A percentile compares a stretch with the other conserved stretches of the same genome.
Conservation (phyloP, 2,329 filamentous ascomycete genomes). For the Aspergillus brunneoviolaceus region DNA sequence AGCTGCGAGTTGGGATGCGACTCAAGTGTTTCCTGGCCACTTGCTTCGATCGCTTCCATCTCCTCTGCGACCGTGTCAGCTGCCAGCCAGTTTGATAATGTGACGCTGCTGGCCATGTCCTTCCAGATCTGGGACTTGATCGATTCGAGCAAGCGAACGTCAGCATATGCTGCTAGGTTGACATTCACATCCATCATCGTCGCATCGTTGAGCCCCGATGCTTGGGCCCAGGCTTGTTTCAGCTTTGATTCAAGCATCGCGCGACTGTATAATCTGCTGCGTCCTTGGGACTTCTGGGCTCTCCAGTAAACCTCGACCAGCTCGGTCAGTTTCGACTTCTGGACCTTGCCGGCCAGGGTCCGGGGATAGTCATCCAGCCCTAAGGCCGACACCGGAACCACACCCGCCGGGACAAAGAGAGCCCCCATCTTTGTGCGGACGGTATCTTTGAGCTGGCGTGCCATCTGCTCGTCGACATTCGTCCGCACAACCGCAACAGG, state of each 20-base stretch:
- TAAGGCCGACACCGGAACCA: slow-evolving; percentile 11
- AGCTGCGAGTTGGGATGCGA: neutral
- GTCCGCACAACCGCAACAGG: neutral
- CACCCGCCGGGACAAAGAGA: slow-evolving; percentile 13
- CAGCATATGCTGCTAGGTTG: neutral
- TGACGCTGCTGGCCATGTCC: neutral
- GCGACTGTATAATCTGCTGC: neutral
- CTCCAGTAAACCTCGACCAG: neutral
- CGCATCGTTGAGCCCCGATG: neutral
- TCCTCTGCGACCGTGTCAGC: neutral
- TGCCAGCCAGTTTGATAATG: neutral
- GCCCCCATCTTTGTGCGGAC: slow-evolving; percentile 12
- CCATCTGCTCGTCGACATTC: neutral
- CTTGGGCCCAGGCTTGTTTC: neutral
- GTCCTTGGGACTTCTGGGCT: neutral
- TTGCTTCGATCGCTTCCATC: neutral
- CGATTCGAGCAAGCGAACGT: neutral
- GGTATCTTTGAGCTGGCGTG: slow-evolving; percentile 6
- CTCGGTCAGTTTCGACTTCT: neutral
- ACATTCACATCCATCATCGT: neutral
- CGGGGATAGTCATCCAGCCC: neutral
- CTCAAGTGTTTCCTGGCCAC: neutral
- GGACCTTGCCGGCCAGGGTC: neutral
- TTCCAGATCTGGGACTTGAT: neutral
- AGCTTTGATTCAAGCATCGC: neutral